Conservation (phyloP, 164 flowering plant species). For the Tetrastigma voinierianum region DNA sequence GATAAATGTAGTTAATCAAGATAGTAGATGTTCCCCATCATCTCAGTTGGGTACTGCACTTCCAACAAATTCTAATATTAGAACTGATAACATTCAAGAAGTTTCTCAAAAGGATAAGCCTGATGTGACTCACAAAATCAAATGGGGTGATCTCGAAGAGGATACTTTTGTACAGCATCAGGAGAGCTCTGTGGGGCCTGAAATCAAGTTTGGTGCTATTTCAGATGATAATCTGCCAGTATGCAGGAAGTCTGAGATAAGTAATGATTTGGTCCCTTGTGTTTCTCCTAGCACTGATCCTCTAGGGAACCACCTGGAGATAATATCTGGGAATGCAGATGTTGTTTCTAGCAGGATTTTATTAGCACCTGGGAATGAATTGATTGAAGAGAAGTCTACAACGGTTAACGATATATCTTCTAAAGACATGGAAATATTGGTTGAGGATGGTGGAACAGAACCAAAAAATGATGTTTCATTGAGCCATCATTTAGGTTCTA, state of each 20-base stretch:
- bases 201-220: conserved; percentile 34
- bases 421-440: conserved; percentile 18
- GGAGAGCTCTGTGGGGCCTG: conserved; percentile 28
- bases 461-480: conserved; percentile 18
- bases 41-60: conserved; percentile 1
- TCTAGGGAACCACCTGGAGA: conserved; percentile 26
- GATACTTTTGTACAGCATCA: conserved; percentile 31
- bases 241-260: conserved; percentile 20
- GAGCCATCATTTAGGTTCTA: not conserved
- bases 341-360: conserved; percentile 11
- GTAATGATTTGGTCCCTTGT: conserved; percentile 15
- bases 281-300: conserved; percentile 21
- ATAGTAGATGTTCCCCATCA: conserved; percentile 19
- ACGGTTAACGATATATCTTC: conserved; percentile 34
- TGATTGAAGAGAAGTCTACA: conserved; percentile 21
- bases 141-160: conserved; percentile 80
- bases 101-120: conserved; percentile 21
- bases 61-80: conserved; percentile 9
- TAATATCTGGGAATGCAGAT: conserved; percentile 11
- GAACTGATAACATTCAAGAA: conserved; percentile 11
- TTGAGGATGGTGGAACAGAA: conserved; percentile 17
- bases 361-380: conserved; percentile 13
- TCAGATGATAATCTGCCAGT: conserved; percentile 24
- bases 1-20: conserved; percentile 35
- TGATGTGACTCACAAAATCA: conserved; percentile 48